Evolutionary conservation across 257 asterid species (phyloP), one percentile per base, ranked within the genome.

Genomic region (Marsdenia floribunda): DNA sequence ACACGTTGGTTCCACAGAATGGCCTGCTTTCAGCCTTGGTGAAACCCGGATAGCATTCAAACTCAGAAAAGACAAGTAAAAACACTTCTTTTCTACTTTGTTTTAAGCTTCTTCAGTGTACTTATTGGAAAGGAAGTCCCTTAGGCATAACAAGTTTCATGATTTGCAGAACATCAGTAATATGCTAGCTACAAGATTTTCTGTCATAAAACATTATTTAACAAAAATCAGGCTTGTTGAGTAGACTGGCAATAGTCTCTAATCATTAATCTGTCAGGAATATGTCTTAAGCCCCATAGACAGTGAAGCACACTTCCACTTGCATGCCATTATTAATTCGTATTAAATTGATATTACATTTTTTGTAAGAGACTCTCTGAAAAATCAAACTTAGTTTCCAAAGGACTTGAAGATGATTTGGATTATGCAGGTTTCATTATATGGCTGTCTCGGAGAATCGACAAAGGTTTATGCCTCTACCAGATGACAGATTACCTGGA

Each of bases 1-100:
- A 72, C 95, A 79, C 42, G 79, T 87, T 77, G 96, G 88, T 75
- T 90, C 94, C 21, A 14, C 80, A 70, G 95, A 90, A 5, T 88
- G 95, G 96, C 97, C 96, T 58, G 93, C 79, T 73, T 88, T 88
- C 83, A 92, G 85, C 87, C 89, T 90, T 4, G 87, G 83, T 44
- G 96, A 92, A 76, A 90, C 97, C 18, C 87, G 96, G 76, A 85
- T 86, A 22, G 95, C 83, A 3, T 92, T 90, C 89, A 92, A 86
- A 85, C 91, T 88, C 57, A 84, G 89, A 52, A 90, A 90, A 78
- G 95, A 92, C 87, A 92, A 86, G 97, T 91, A 81, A 73, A 53
- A 38, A 15, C 22, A 35, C 21, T 42, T 66, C 53, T 53, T 29
- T 29, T 68, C 22, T 47, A 4, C 21, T 61, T 70, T 66, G 21